phyloP scores from a whole-genome alignment of 495 filamentous ascomycete genomes.

The Podospora tetraspora region DNA sequence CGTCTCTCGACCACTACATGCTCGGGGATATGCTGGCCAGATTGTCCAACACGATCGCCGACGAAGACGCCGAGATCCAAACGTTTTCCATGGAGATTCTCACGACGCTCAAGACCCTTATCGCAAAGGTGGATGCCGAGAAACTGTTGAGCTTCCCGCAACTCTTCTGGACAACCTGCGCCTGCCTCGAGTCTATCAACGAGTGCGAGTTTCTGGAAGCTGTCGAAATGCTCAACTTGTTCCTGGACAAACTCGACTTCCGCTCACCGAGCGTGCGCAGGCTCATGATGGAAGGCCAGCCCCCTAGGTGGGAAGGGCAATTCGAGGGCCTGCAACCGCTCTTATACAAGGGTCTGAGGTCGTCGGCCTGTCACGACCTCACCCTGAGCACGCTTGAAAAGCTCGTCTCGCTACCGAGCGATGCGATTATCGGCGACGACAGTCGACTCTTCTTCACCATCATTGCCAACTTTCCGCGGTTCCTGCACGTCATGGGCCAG shows the following conservation, averaged over 20 bases:
- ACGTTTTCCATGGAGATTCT: slow-evolving; percentile 97
- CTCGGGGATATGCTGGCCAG: slow-evolving; percentile 91
- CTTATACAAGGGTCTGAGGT: slow-evolving; percentile 86
- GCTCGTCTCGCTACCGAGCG: slow-evolving; percentile 73
- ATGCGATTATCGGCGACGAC: slow-evolving; percentile 73
- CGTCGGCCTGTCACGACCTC: slow-evolving; percentile 69
- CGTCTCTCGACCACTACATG: slow-evolving; percentile 84
- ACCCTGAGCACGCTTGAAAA: slow-evolving; percentile 74
- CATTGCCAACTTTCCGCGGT: slow-evolving; percentile 84
- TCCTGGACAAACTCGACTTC: slow-evolving; percentile 79
- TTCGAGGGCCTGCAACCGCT: slow-evolving; percentile 85
- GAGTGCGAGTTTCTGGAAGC: slow-evolving; percentile 92
- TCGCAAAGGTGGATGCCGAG: slow-evolving; percentile 69
- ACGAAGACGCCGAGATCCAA: slow-evolving; percentile 85
- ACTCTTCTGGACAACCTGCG: slow-evolving; percentile 95
- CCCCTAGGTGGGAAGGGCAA: slow-evolving; percentile 79
- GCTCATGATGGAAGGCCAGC: slow-evolving; percentile 68
- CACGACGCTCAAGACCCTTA: slow-evolving; percentile 85
- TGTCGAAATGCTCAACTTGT: slow-evolving; percentile 82
- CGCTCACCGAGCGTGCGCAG: slow-evolving; percentile 60
- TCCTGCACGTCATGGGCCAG: slow-evolving; percentile 73
- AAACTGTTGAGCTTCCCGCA: slow-evolving; percentile 85
- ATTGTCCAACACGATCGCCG: slow-evolving; percentile 91
- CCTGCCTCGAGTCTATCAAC: slow-evolving; percentile 91
- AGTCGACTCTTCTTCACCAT: slow-evolving; percentile 76